Percentiles rank a stretch among this genome's conserved stretches.
Conservation (phyloP, 2,329 filamentous ascomycete genomes). For the Pezicula carpinea region DNA sequence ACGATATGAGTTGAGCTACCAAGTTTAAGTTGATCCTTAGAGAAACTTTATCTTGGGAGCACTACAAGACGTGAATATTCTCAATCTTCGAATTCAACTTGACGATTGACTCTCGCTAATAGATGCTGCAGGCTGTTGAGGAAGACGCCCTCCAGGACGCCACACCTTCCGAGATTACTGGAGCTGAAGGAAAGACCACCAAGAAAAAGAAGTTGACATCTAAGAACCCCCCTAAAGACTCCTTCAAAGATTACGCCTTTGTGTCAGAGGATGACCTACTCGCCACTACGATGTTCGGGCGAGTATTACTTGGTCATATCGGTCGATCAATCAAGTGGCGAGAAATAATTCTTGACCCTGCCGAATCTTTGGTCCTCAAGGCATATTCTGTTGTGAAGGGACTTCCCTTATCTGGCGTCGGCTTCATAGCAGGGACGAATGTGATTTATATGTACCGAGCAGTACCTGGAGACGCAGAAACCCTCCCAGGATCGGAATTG, state of each 20-base stretch:
- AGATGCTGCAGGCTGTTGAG: neutral
- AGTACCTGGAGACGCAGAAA: too few relatives aligned
- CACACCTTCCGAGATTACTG: neutral
- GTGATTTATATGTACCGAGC: constrained; percentile 26
- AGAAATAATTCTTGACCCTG: constrained; percentile 22
- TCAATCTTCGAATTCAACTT: too few relatives aligned
- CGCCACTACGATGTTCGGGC: constrained; percentile 55
- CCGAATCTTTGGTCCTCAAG: constrained; percentile 29
- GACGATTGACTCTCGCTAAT: neutral
- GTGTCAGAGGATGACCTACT: constrained; percentile 48
- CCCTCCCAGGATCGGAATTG: neutral
- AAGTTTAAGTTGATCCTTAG: too few relatives aligned
- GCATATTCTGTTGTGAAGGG: constrained; percentile 43
- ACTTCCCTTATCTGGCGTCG: constrained; percentile 30
- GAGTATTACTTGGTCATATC: constrained; percentile 43
- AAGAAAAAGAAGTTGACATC: constrained; percentile 20
- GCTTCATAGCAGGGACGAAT: constrained; percentile 40
- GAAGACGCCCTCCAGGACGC: neutral
- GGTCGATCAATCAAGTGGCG: constrained; percentile 16
- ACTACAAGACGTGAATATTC: too few relatives aligned
- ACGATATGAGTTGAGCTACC: too few relatives aligned
- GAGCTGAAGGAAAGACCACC: neutral
- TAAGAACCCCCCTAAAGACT: constrained; percentile 35
- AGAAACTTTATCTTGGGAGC: too few relatives aligned
- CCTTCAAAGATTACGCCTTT: constrained; percentile 61